Percentiles rank a stretch among this genome's conserved stretches.
Conservation (phyloP, 108 stramenopile genomes). For the Epithemia pelagica region DNA sequence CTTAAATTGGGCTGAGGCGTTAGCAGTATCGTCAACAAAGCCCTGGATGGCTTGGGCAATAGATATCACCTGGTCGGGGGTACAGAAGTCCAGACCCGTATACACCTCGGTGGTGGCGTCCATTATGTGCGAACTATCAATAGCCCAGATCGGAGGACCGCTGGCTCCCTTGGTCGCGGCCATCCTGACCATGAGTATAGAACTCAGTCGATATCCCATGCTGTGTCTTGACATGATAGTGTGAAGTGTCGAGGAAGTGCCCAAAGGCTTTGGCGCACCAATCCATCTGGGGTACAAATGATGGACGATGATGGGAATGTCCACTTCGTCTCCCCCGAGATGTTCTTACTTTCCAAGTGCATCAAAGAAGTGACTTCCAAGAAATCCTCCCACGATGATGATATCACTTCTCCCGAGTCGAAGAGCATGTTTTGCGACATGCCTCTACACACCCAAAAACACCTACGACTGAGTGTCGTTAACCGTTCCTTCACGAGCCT, state of each 20-base stretch:
- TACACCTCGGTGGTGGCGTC: neutral
- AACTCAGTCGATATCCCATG: neutral
- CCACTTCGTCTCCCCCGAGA: too few relatives aligned
- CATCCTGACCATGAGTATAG: neutral
- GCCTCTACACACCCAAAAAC: too few relatives aligned
- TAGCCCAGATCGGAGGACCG: neutral
- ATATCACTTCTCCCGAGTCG: too few relatives aligned
- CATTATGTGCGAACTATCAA: neutral
- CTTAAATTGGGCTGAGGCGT: neutral
- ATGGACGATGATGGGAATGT: too few relatives aligned
- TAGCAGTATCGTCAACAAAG: neutral
- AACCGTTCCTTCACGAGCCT: too few relatives aligned
- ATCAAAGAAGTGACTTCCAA: too few relatives aligned
- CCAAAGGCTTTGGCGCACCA: neutral
- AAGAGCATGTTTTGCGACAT: too few relatives aligned
- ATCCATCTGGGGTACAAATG: too few relatives aligned
- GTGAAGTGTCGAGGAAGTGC: neutral
- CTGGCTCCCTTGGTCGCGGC: neutral
- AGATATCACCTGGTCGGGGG: neutral
- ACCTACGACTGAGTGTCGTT: too few relatives aligned
- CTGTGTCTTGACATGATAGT: neutral
- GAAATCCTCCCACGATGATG: too few relatives aligned
- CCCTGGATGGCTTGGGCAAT: neutral
- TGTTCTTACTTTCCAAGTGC: too few relatives aligned
- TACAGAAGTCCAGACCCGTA: neutral